Conservation (phyloP, 1,284 basidiomycete genomes). For the Cryptococcus wingfieldii region DNA sequence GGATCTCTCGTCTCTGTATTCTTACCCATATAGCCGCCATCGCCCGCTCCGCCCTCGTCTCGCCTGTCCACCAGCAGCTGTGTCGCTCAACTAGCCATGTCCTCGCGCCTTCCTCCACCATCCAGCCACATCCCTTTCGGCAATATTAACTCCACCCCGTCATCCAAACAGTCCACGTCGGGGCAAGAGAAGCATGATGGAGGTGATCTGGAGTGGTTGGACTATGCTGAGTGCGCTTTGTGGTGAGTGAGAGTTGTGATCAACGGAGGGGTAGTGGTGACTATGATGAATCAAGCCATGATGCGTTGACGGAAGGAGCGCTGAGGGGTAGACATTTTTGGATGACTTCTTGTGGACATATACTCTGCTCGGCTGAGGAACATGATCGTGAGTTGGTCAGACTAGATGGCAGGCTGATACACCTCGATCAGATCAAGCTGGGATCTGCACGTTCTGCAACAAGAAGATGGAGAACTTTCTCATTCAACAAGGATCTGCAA, state of each 20-base stretch:
- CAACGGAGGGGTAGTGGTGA: background rate
- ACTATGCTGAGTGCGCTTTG: conserved; percentile 4
- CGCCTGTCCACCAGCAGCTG: background rate
- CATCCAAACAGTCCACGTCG: background rate
- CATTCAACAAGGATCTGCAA: conserved; percentile 11
- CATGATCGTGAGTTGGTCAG: conserved; percentile 26
- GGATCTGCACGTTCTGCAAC: conserved; percentile 15
- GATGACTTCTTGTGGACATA: conserved; percentile 42
- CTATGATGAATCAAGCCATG: background rate
- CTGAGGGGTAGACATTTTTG: conserved; percentile 25
- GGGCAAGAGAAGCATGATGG: background rate
- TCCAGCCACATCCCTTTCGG: background rate
- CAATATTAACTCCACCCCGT: background rate
- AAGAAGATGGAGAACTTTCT: conserved; percentile 7
- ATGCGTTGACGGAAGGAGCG: background rate
- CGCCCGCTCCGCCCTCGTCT: background rate
- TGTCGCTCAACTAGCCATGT: background rate
- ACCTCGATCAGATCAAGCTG: conserved; percentile 12
- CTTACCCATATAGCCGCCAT: background rate
- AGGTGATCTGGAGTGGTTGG: conserved; percentile 5
- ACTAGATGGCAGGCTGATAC: background rate
- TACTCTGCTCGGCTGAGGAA: conserved; percentile 27
- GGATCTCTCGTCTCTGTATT: background rate
- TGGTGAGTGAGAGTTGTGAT: conserved; percentile 2
- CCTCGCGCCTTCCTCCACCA: background rate